Base-by-base conservation (phyloP, 176 grass and related monocot genomes). In the Calamus simplicifolius region DNA sequence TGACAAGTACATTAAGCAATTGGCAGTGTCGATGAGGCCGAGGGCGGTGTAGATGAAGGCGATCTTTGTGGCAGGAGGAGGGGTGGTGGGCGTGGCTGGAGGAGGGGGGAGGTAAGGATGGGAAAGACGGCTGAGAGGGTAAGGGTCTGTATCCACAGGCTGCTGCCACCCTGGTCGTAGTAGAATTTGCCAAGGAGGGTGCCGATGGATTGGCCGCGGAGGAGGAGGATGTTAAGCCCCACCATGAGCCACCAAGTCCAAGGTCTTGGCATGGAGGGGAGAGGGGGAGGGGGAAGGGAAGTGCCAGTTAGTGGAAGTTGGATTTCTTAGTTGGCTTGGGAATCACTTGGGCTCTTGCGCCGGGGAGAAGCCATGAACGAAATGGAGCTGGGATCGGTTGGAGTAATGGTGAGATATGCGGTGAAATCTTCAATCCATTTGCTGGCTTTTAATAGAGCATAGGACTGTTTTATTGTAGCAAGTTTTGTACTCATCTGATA, bases 211-310 rank as follows among this genome's bases (percentile, higher is more conserved):
- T 76, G 73, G 30, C 73, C 73, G 16, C 63, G 52, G 52, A 76
- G 15, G 14, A 52, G 59, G 23, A 68, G 58, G 52, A 68, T 51
- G 31, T 58, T 68, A 14, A 68, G 14, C 3, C 3, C 43, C 49
- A 76, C 61, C 16, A 51, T 18, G 51, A 76, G 25, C 73, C 85
- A 89, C 90, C 90, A 89, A 5, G 69, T 23, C 19, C 61, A 48
- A 10, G 54, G 21, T 23, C 21, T 23, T 23, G 21, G 21, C 21
- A 23, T 23, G 21, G 21, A 23, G 21, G 21, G 21, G 21, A 23
- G 21, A 23, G 21, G 21, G 21, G 1, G 21, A 23, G 21, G 21
- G 21, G 21, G 21, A 23, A 1, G 21, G 21, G 21, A 23, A 23
- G 21, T 23, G 21, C 21, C 21, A 23, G 21, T 23, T 23, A 23